Conservation (phyloP, 768 basidiomycete genomes). For the Amanita jacksonii region DNA sequence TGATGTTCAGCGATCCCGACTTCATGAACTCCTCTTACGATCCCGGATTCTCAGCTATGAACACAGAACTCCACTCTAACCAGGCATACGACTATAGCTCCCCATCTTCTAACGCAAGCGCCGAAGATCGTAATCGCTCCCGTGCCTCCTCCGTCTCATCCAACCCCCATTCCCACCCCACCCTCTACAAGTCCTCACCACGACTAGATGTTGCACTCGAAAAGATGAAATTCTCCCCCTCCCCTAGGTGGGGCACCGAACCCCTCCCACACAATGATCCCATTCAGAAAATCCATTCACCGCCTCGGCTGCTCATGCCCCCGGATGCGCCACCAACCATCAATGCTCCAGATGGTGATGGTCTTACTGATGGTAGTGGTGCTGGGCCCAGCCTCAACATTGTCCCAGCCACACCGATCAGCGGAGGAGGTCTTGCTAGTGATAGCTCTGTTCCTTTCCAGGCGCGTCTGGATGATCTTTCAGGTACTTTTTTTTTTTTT, state of each 20-base stretch:
- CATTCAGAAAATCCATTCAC: slow-evolving; percentile 29
- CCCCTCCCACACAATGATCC: slow-evolving; percentile 31
- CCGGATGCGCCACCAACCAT: slow-evolving; percentile 41
- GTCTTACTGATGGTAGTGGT: slow-evolving; percentile 21
- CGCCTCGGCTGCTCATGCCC: slow-evolving; percentile 50
- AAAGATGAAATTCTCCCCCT: slow-evolving; percentile 57
- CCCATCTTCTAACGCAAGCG: slow-evolving; percentile 47
- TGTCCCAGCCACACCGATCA: slow-evolving; percentile 76
- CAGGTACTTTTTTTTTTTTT: slow-evolving; percentile 43
- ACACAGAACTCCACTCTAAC: slow-evolving; percentile 14
- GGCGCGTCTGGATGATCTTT: slow-evolving; percentile 28
- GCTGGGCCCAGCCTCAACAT: slow-evolving; percentile 54
- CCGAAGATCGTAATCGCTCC: slow-evolving; percentile 39
- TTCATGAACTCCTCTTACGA: slow-evolving; percentile 27
- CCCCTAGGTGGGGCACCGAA: slow-evolving; percentile 40
- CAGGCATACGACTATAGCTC: slow-evolving; percentile 53
- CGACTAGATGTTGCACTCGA: slow-evolving; percentile 52
- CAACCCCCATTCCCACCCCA: slow-evolving; percentile 26
- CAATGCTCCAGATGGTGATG: slow-evolving; percentile 53
- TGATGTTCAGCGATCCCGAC: slow-evolving; percentile 51
- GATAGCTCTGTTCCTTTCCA: slow-evolving; percentile 41
- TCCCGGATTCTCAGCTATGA: slow-evolving; percentile 8
- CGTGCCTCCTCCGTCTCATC: slow-evolving; percentile 66
- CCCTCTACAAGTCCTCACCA: slow-evolving; percentile 37
- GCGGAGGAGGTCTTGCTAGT: slow-evolving; percentile 42